These are phyloP conservation scores for Nannizzia gypsea DNA, from an alignment of 2,329 filamentous ascomycete genomes.

Conservation along the genomic window DNA sequence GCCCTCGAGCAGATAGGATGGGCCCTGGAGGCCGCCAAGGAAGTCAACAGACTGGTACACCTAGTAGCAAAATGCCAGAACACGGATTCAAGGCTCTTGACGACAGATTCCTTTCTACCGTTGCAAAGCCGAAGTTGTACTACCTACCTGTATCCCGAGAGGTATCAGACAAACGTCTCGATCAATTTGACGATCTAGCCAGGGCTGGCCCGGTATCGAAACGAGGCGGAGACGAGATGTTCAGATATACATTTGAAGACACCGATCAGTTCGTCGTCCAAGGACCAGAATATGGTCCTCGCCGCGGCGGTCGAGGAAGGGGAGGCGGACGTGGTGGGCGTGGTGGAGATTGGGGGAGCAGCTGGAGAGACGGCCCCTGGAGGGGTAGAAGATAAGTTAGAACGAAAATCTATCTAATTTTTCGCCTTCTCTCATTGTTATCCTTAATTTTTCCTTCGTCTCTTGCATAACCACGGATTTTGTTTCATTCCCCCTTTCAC, in stretches of 20 bases:
- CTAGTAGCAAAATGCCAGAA: constrained; percentile 14
- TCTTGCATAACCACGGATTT: not conserved
- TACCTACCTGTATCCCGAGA: constrained; percentile 54
- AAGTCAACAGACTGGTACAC: not conserved
- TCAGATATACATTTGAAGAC: constrained; percentile 63
- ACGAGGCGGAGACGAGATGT: constrained; percentile 43
- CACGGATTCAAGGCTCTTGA: constrained; percentile 47
- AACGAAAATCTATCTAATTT: not conserved
- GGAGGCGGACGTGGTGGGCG: constrained; percentile 21
- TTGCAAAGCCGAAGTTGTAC: constrained; percentile 53
- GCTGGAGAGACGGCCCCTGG: constrained; percentile 14
- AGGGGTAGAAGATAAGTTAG: constrained; percentile 12
- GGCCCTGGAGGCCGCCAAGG: constrained; percentile 3
- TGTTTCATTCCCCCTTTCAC: not conserved
- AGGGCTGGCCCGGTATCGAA: constrained; percentile 28
- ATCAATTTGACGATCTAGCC: constrained; percentile 41
- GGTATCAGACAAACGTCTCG: constrained; percentile 53
- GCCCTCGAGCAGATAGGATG: constrained; percentile 17
- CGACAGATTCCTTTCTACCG: constrained; percentile 48
- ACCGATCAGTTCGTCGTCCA: constrained; percentile 56
- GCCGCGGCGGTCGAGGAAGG: constrained; percentile 27
- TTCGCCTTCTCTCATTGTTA: not conserved
- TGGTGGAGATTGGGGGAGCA: constrained; percentile 16
- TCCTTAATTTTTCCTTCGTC: not conserved
- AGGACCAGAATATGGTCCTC: constrained; percentile 50